These are phyloP conservation scores for Bryum argenteum DNA, from an alignment of 225 moss, liverwort and hornwort genomes.

Conservation along the genomic window DNA sequence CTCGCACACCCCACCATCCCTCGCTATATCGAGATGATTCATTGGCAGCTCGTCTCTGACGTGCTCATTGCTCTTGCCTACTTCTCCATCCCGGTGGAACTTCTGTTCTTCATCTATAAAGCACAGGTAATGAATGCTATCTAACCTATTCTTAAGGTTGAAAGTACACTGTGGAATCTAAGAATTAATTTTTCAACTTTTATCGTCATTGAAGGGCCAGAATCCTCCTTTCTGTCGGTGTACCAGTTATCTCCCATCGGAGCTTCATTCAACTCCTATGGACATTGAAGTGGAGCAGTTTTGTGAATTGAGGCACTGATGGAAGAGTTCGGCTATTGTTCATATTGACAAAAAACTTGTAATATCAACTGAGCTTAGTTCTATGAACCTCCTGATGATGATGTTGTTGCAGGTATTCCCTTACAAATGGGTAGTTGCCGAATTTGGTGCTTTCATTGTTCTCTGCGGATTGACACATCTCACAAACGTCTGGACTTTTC, in stretches of 20 bases:
- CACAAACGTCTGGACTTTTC: conserved; percentile 69
- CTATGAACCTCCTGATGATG: neutral
- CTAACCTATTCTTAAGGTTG: neutral
- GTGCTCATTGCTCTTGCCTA: conserved; percentile 90
- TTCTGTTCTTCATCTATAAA: conserved; percentile 85
- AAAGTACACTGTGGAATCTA: neutral
- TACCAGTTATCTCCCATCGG: neutral
- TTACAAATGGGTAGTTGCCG: conserved; percentile 80
- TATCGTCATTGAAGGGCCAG: neutral
- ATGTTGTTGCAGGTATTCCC: conserved; percentile 68
- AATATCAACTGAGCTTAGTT: conserved; percentile 2
- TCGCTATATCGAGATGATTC: conserved; percentile 63
- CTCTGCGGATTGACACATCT: conserved; percentile 80
- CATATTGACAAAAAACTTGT: neutral
- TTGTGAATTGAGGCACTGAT: neutral
- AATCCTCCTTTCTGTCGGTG: neutral
- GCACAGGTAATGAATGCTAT: conserved; percentile 39
- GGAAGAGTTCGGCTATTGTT: neutral
- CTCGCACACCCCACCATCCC: conserved; percentile 53
- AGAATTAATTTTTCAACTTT: neutral
- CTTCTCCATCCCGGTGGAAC: conserved; percentile 88
- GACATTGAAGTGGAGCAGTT: conserved; percentile 11
- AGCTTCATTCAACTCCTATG: neutral
- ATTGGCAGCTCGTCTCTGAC: conserved; percentile 83
- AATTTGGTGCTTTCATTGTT: conserved; percentile 75